Percentiles rank a stretch among this genome's conserved stretches.
Evolutionary conservation across 2,329 filamentous ascomycete species (phyloP).

Genomic region (Remersonia thermophila): DNA sequence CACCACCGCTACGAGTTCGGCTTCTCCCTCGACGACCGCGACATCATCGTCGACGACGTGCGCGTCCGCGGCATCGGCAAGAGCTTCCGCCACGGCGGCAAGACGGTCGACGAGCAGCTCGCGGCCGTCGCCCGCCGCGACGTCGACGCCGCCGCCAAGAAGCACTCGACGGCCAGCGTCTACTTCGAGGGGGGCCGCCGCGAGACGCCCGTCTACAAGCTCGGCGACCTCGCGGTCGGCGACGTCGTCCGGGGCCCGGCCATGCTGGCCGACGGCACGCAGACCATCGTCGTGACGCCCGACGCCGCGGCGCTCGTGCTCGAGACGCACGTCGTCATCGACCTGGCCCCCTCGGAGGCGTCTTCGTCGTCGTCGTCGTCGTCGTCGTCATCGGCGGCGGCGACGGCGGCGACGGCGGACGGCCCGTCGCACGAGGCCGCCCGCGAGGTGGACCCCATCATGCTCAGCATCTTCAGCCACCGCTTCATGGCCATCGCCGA

Average conservation of each 20-base stretch:
- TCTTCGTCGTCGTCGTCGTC: too few species aligned
- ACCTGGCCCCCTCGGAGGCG: slow-evolving; percentile 39
- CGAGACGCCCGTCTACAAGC: slow-evolving; percentile 71
- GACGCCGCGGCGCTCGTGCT: slow-evolving; percentile 64
- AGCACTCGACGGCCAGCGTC: slow-evolving; percentile 54
- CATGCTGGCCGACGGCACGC: slow-evolving; percentile 75
- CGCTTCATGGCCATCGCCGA: slow-evolving; percentile 79
- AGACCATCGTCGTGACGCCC: slow-evolving; percentile 85
- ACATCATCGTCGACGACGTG: slow-evolving; percentile 85
- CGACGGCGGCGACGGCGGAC: too few species aligned
- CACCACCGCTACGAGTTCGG: slow-evolving; percentile 91
- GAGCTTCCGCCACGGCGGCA: slow-evolving; percentile 66
- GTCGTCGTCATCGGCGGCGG: too few species aligned
- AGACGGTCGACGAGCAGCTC: slow-evolving; percentile 75
- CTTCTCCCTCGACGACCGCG: slow-evolving; percentile 71
- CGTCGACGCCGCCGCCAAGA: slow-evolving; percentile 40
- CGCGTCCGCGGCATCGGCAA: slow-evolving; percentile 81
- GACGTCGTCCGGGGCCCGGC: slow-evolving; percentile 68
- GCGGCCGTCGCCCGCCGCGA: slow-evolving; percentile 52
- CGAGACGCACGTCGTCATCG: slow-evolving; percentile 80
- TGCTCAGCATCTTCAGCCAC: slow-evolving; percentile 68
- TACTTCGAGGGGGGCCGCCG: slow-evolving; percentile 75
- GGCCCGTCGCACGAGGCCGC: too few species aligned
- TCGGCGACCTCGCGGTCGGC: slow-evolving; percentile 61
- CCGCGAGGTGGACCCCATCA: slow-evolving; percentile 56